Percentiles rank a stretch among this genome's conserved stretches.
Conservation (phyloP, 345 rosid genomes). For the Rhizophora apiculata region DNA sequence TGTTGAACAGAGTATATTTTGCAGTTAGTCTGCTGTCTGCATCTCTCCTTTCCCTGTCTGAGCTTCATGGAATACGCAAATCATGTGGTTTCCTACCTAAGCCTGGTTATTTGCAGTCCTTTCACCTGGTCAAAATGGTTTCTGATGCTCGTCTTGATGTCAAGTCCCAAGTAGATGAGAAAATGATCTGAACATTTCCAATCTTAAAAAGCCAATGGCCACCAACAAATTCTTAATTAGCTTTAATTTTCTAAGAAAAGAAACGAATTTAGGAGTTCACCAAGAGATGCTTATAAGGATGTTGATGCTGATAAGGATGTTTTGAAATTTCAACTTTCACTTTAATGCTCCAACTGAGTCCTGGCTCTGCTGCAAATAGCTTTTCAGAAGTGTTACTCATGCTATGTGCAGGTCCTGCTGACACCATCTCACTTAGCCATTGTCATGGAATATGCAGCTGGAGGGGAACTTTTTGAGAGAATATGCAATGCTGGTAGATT, state of each 20-base stretch:
- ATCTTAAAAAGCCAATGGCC: background rate
- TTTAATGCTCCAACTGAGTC: background rate
- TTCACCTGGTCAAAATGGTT: too few species aligned
- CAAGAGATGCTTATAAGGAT: background rate
- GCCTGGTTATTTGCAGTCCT: too few species aligned
- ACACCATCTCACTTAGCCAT: conserved; percentile 28
- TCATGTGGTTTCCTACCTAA: too few species aligned
- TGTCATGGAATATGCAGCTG: conserved; percentile 31
- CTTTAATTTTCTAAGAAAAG: too few species aligned
- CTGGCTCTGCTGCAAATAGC: too few species aligned
- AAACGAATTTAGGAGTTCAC: background rate
- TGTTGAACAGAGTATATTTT: background rate
- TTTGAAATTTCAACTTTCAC: background rate
- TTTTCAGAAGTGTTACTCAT: too few species aligned
- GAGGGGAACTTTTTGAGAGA: conserved; percentile 26
- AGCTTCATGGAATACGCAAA: background rate
- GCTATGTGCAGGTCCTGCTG: conserved; percentile 14
- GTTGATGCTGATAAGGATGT: background rate
- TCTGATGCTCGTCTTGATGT: too few species aligned
- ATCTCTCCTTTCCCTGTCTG: background rate
- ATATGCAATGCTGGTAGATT: conserved; percentile 29
- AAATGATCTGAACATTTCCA: background rate
- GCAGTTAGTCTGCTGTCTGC: background rate
- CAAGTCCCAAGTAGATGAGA: too few species aligned
- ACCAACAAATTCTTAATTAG: background rate